Evolutionary conservation across 768 basidiomycete genomes (phyloP).

Genomic region (Auriculariales sp.): DNA sequence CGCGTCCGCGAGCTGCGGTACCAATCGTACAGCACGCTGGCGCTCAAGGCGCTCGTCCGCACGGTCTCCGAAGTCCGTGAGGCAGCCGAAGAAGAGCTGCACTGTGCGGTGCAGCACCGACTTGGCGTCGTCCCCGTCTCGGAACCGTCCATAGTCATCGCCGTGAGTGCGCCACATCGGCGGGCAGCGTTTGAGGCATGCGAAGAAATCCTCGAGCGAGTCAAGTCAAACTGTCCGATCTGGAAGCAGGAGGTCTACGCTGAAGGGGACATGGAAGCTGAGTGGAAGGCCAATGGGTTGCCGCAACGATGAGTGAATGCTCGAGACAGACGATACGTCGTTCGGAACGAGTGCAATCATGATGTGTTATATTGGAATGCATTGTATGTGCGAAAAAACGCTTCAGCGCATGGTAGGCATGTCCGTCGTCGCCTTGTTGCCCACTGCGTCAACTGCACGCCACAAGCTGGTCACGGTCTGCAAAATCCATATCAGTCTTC

Average conservation of each 20-base stretch:
- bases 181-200: slow-evolving; percentile 69
- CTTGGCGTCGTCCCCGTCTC: slow-evolving; percentile 67
- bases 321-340: too few species aligned
- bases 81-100: slow-evolving; percentile 24
- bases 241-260: slow-evolving; percentile 83
- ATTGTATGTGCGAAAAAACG: too few species aligned
- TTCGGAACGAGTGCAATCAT: too few species aligned
- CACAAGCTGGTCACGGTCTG: slow-evolving; percentile 89
- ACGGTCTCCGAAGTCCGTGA: slow-evolving; percentile 34
- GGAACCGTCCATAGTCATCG: slow-evolving; percentile 71
- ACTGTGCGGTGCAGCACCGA: slow-evolving; percentile 57
- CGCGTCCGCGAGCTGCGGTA: slow-evolving; percentile 62
- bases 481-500: slow-evolving; percentile 3
- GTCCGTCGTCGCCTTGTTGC: slow-evolving; percentile 64
- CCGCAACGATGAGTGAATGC: too few species aligned
- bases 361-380: too few species aligned
- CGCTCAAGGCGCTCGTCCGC: slow-evolving; percentile 59
- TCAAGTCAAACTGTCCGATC: slow-evolving; percentile 72
- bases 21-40: slow-evolving; percentile 69
- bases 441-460: slow-evolving; percentile 74
- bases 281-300: slow-evolving; percentile 65
- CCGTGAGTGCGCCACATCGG: slow-evolving; percentile 72
- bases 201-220: slow-evolving; percentile 72
- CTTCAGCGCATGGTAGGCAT: slow-evolving; percentile 59
- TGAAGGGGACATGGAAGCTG: slow-evolving; percentile 47